Base-by-base conservation (phyloP, 73 alveolate species). In the Symbiodinium natans region DNA sequence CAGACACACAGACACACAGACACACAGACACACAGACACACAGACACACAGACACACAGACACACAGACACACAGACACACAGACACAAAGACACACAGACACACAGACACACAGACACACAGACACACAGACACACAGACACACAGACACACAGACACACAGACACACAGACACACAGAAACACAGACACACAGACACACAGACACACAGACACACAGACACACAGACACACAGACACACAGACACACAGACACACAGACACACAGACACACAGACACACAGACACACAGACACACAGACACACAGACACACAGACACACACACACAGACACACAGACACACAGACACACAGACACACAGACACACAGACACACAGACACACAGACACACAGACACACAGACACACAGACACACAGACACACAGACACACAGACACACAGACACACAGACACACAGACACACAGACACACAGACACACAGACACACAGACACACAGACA, bases 111-210 rank as follows among this genome's bases (percentile, higher is more conserved):
- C 82, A 68, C 82, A 21, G 38, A 68, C 82, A 68, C 82, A 34
- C 82, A 68, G 38, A 29, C 98, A 99, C 93, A 93, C 99, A 43
- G 93, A 86, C 75, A 99, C 99, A 29, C 82, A 21, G 38, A 68
- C 38, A 29, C 82, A 21, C 82, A 68, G 38, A 29, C 82, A 21
- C 82, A 68, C 82, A 68, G 36, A 21, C 82, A 68, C 82, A 68
- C 82, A 21, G 36, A 68, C 82, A 68, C 82, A 46, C 82, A 68
- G 36, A 68, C 82, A 21, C n/a, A n/a, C n/a, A n/a, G n/a, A n/a
- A n/a, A n/a, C n/a, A n/a, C n/a, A n/a, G n/a, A n/a, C n/a, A n/a
- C 82, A 68, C 82, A 68, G 11, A 21, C 82, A 68, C 82, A 99
- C 82, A 21, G 36, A 68, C 82, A 68, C 82, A 21, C 82, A 68